Evolutionary conservation across 345 rosid species (phyloP), one percentile per base, ranked within the genome.

Genomic region (Gossypium longicalyx): DNA sequence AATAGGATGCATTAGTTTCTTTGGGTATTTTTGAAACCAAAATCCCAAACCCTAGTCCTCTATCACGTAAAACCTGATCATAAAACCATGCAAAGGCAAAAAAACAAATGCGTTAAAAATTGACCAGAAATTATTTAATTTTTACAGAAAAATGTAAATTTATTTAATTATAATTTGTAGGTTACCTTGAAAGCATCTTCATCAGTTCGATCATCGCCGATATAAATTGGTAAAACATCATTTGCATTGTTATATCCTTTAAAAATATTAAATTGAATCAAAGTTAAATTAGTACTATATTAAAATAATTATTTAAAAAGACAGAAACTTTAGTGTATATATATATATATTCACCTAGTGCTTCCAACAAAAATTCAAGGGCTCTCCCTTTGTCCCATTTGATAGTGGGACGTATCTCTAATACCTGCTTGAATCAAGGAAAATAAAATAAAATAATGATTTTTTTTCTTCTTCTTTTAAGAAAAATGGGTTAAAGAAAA

Each of bases 331-430:
- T 47, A 44, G 49, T 64, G 0, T 29, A 27, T 27, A 27, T 27
- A 27, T 64, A 17, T 43, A 66, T 20, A 56, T 9, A 38, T 82
- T 84, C 75, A 90, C 98, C 98, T 12, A 94, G 76, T 16, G 97
- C 82, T 71, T 89, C 90, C 29, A 95, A 70, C 80, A 95, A 84
- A 82, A 90, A 95, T 38, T 91, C 88, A 59, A 95, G 92, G 75
- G 99, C 99, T 67, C 87, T 92, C 9, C 98, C 99, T 78, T 95
- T 95, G 87, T 95, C 96, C 99, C 98, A 95, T 82, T 89, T 89
- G 77, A 95, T 93, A 52, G 87, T 86, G 19, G 99, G 99, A 5
- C 99, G 94, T 72, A 95, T 91, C 79, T 95, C 99, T 22, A 95
- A 80, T 17, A 70, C 72, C 72, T 48, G 72, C 20, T 68, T 67